phyloP scores from a whole-genome alignment of 163 green algal species.

The Chlorella variabilis region DNA sequence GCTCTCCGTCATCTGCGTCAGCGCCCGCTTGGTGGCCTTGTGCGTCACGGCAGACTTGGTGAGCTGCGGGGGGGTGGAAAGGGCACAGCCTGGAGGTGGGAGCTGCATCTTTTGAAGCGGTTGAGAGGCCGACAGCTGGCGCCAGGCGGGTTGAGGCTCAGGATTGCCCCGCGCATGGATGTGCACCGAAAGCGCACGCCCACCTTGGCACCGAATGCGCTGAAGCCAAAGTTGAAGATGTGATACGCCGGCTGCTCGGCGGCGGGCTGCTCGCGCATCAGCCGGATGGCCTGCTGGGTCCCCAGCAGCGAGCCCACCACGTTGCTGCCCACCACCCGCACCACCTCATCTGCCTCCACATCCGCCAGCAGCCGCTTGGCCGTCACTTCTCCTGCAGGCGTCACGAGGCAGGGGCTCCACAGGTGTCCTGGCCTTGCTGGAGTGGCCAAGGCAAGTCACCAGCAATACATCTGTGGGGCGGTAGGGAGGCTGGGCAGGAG shows the following conservation, averaged over 20 bases:
- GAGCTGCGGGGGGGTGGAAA: too few species aligned
- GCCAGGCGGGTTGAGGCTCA: too few species aligned
- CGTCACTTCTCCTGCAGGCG: conserved; percentile 44
- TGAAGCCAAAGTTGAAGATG: conserved; percentile 81
- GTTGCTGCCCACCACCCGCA: conserved; percentile 76
- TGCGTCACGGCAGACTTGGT: conserved; percentile 78
- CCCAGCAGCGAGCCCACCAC: conserved; percentile 77
- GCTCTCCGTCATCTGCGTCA: conserved; percentile 73
- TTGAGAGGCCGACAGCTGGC: too few species aligned
- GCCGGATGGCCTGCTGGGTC: conserved; percentile 57
- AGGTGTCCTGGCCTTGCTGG: too few species aligned
- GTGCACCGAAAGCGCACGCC: too few species aligned
- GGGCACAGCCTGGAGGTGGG: too few species aligned
- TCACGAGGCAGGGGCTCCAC: not conserved
- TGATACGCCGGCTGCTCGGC: conserved; percentile 48
- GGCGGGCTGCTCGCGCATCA: conserved; percentile 54
- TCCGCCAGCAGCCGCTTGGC: conserved; percentile 59
- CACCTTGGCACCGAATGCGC: conserved; percentile 61
- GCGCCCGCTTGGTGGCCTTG: conserved; percentile 82
- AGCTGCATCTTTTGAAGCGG: too few species aligned
- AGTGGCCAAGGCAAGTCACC: too few species aligned
- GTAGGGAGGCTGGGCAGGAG: too few species aligned
- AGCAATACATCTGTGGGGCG: too few species aligned
- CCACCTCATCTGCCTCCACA: conserved; percentile 61
- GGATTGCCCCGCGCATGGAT: too few species aligned